A percentile compares a stretch with the other conserved stretches of the same genome.
Evolutionary conservation across 2,329 filamentous ascomycete species (phyloP).

Genomic region (Thermothelomyces thermophilus): DNA sequence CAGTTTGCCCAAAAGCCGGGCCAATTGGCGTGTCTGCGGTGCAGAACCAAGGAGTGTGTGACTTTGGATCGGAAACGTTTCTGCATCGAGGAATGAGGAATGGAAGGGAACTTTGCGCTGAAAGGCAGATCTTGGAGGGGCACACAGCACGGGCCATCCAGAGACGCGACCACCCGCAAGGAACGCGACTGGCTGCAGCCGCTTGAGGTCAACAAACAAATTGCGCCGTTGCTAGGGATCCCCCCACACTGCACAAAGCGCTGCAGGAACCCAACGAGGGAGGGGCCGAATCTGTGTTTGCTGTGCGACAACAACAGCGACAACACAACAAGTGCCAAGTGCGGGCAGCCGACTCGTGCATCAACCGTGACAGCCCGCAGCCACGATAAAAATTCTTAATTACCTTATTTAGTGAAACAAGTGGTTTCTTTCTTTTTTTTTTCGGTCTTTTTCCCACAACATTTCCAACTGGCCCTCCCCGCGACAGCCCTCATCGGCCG

Average conservation of each 20-base stretch:
- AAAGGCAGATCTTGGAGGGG: conserved; percentile 11
- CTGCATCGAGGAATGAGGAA: neutral
- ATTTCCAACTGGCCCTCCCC: conserved; percentile 4
- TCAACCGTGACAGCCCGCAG: neutral
- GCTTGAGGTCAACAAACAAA: conserved; percentile 33
- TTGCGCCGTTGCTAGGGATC: conserved; percentile 28
- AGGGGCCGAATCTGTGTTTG: neutral
- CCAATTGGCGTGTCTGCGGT: too few relatives aligned
- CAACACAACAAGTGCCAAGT: conserved; percentile 1
- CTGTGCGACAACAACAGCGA: conserved; percentile 7
- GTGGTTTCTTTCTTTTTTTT: conserved; percentile 2
- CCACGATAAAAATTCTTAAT: neutral
- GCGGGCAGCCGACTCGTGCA: conserved; percentile 1
- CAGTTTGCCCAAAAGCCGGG: neutral
- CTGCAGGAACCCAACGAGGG: neutral
- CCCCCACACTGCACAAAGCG: conserved; percentile 17
- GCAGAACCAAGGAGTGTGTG: too few relatives aligned
- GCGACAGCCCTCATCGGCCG: conserved; percentile 19
- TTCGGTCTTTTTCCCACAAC: conserved; percentile 1
- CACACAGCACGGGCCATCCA: conserved; percentile 16
- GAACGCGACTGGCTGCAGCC: conserved; percentile 12
- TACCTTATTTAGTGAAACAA: neutral
- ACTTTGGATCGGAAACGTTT: neutral
- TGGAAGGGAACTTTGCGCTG: too few relatives aligned
- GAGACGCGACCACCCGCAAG: conserved; percentile 15